Base-by-base conservation (phyloP, 768 basidiomycete genomes). In the Rhodotorula kratochvilovae region DNA sequence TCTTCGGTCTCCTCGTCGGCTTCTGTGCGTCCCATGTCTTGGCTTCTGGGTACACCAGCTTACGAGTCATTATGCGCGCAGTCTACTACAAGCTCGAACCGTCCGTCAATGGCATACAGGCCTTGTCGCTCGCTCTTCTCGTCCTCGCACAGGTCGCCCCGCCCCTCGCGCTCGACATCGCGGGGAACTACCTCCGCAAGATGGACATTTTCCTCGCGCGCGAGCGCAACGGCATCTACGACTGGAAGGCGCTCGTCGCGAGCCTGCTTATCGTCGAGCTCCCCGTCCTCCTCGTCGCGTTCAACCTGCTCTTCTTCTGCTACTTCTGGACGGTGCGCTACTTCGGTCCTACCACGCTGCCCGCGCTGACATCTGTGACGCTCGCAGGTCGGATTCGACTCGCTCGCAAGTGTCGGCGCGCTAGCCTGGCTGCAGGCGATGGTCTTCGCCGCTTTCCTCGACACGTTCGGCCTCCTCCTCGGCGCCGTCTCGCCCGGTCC, bases 381-480 rank as follows among this genome's bases (percentile, higher is more conserved):
- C 42, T 16, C 42, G 42, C 45, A 46, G 12, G 85, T 88, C 61
- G 88, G 87, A 0, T 7, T 60, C n/a, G 45, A 48, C 33, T 31
- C 25, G 3, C 1, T 54, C 15, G 31, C 4, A 3, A 35, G 27
- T 6, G 35, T 54, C 31, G 16, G 35, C 33, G 53, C 6, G 2
- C 36, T 48, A 6, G 21, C 7, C 23, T 53, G 56, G 48, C 39
- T 72, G 35, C 36, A 17, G 15, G 69, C 86, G 53, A 81, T 84
- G 51, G 77, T 91, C 35, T 87, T 87, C 76, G 82, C 83, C 4
- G 88, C 90, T 4, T 82, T 92, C 46, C 81, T 92, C 76, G 73
- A 11, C 7, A 65, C 63, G 0, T 66, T 51, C 29, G 67, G 63
- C 23, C 36, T 48, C 16, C 56, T 67, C 3, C 60, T 68, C 29